Base-by-base conservation (phyloP, 108 stramenopile species). In the Asterionellopsis glacialis region DNA sequence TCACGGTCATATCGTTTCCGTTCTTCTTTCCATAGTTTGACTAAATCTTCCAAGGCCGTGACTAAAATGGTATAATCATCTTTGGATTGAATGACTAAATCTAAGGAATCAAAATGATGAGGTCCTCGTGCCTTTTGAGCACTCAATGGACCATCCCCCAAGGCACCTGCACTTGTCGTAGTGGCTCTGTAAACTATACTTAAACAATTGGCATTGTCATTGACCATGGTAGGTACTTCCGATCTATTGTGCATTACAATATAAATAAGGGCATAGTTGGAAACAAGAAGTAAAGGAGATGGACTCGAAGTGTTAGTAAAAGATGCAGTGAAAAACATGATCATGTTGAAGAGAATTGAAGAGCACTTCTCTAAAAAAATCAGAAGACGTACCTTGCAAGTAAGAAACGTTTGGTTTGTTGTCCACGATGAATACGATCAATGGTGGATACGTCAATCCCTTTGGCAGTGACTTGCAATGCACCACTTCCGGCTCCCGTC, bases 391-490 rank as follows among this genome's bases (percentile, higher is more conserved):
- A 71, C 74, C 75, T 57, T 33, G 74, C 77, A 19, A 47, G 61
- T 12, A 59, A 47, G 53, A 92, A 92, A 11, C 85, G 71, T 51
- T 76, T 74, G 5, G 84, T 85, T 16, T 81, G 64, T 52, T 79
- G 82, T 18, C 90, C 90, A 44, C 76, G 47, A 24, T 77, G 68
- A 51, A 88, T 73, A 27, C 79, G 72, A 65, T 87, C 83, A 38
- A 92, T 75, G 33, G 60, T 55, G 45, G 76, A 70, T 21, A 91
- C 57, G 61, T 81, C 84, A 57, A 90, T 73, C 28, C 61, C 64
- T 48, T 76, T 81, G 22, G 69, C 55, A 13, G 59, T 51, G 18
- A 25, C 47, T 23, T 64, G 52, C 23, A 47, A 42, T 11, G 23
- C 16, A 39, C 39, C 50, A 42, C 40, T 59, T 11, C 54, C 43